phyloP scores from a whole-genome alignment of 1,284 basidiomycete species.

The Ceratobasidium sp. region DNA sequence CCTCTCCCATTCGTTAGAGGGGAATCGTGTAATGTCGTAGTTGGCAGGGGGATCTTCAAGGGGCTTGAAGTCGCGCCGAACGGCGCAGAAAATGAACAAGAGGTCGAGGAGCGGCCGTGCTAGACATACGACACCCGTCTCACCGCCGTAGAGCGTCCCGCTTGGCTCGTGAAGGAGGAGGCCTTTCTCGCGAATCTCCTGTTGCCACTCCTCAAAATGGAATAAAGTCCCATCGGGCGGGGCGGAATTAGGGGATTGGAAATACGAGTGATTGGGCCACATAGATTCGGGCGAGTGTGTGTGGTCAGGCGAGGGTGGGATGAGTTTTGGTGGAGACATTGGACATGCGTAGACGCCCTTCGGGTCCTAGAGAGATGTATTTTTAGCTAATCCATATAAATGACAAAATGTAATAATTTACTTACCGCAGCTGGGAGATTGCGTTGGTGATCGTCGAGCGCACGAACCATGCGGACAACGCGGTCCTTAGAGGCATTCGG shows the following conservation, averaged over 20 bases:
- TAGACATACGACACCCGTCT: background rate
- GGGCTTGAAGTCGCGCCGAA: background rate
- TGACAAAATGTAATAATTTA: background rate
- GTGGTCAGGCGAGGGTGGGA: background rate
- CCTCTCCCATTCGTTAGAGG: background rate
- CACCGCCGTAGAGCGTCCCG: background rate
- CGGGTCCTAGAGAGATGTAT: background rate
- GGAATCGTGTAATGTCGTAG: constrained; percentile 3
- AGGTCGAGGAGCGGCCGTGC: background rate
- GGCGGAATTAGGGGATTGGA: background rate
- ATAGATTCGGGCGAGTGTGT: background rate
- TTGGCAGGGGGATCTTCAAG: background rate
- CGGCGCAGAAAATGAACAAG: background rate
- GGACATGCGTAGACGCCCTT: background rate
- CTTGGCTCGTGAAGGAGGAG: constrained; percentile 10
- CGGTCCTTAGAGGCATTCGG: background rate
- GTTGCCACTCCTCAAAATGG: background rate
- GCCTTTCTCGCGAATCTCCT: background rate
- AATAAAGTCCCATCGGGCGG: background rate
- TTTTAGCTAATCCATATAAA: background rate
- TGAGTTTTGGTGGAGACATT: background rate
- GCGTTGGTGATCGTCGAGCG: background rate
- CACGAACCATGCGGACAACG: background rate
- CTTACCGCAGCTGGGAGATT: constrained; percentile 12
- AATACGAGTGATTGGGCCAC: background rate